Conservation (phyloP, 331 rosid genomes). For the Prunus yedoensis region DNA sequence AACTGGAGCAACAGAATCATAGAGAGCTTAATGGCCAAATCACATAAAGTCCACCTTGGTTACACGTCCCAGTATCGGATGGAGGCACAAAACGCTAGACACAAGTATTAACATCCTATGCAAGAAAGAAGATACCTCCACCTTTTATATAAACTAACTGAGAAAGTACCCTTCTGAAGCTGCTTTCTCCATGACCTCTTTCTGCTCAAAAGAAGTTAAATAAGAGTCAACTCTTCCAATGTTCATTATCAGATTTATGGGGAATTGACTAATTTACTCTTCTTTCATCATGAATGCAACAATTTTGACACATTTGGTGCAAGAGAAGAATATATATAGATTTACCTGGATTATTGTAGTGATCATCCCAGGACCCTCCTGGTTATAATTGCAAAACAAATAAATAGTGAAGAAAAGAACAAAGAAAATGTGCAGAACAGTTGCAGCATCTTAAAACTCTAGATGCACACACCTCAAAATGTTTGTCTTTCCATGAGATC, state of each 20-base stretch:
- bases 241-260: neutral
- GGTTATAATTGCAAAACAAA: no score
- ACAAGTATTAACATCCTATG: neutral
- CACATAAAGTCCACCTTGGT: neutral
- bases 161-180: conserved; percentile 54
- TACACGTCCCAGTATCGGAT: neutral
- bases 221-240: neutral
- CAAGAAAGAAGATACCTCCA: conserved; percentile 19
- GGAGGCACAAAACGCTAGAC: neutral
- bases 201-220: conserved; percentile 42
- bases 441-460: no score
- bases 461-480: no score
- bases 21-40: neutral
- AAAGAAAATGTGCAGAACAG: no score
- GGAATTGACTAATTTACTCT: neutral
- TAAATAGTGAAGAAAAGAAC: no score
- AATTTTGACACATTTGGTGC: neutral
- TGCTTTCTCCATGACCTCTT: conserved; percentile 59
- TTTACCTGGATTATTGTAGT: conserved; percentile 62
- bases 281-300: neutral
- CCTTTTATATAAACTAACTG: conserved; percentile 28
- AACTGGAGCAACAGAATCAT: neutral
- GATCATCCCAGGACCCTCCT: conserved; percentile 79
- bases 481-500: no score
- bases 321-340: neutral